Base-by-base conservation (phyloP, 352 stramenopile species). In the Pythium biforme region DNA sequence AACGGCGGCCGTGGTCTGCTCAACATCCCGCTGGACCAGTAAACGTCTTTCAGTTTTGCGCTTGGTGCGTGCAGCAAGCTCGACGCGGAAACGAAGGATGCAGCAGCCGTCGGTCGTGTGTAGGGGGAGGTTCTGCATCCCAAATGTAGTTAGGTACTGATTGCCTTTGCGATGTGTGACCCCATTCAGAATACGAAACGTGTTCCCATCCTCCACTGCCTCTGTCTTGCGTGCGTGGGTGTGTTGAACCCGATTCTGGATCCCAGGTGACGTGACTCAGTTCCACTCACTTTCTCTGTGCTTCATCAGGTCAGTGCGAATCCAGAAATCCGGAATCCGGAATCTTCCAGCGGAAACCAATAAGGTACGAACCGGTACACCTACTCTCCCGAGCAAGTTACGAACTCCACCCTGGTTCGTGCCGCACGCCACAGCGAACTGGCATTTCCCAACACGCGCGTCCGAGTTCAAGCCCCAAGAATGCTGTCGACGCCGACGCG, bases 1-100 rank as follows among this genome's bases (percentile, higher is more conserved):
- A 99, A 99, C 79, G 76, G 86, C 62, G 97, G 97, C 72, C 81
- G 83, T 56, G 97, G 97, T 73, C 64, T 98, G 62, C 89, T 99
- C 66, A 96, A 97, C 68, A 76, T 97, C 48, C 74, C 78, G 26
- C 51, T 59, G 22, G 79, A 83, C 64, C 56, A 71, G 51, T 66
- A 69, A 64, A 61, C 45, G 22, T 43, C 34, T 7, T 39, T 23
- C 52, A 61, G 52, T 61, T 62, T 40, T 68, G 60, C 43, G 41
- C 40, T 56, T 50, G 51, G 37, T 39, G 25, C 12, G 47, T 11
- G 31, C 31, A 11, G 31, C 31, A 11, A 37, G 31, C 31, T 37
- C 31, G 14, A 11, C 31, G 10, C 31, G 31, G 31, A 37, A 37
- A 8, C 31, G 31, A 37, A 37, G 31, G 31, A 37, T 37, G 31